Evolutionary conservation across 345 rosid species (phyloP).

Genomic region (Eucalyptus grandis): DNA sequence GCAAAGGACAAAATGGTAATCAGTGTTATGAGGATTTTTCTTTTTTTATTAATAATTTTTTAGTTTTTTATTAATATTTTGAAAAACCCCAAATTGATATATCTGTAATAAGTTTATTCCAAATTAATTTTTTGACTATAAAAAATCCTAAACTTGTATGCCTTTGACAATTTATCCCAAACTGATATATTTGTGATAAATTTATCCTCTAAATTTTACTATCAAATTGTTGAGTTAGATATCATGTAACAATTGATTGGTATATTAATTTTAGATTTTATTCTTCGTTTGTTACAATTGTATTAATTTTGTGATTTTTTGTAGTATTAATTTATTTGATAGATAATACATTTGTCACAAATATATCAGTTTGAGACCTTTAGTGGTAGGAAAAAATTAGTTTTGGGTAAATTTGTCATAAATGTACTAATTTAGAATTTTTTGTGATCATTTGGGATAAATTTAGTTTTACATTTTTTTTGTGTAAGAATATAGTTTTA

Average conservation of each 20-base stretch:
- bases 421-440: too few species aligned
- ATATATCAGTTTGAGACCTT: too few species aligned
- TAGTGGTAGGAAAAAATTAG: too few species aligned
- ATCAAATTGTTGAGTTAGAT: too few species aligned
- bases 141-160: fast-evolving
- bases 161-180: fast-evolving
- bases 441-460: too few species aligned
- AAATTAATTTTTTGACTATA: too few species aligned
- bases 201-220: fast-evolving
- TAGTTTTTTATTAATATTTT: too few species aligned
- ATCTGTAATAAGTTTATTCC: fast-evolving
- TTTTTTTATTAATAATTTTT: too few species aligned
- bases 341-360: fast-evolving
- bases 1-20: neutral
- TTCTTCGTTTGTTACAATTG: fast-evolving
- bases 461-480: too few species aligned
- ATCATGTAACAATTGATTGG: fast-evolving
- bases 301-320: too few species aligned
- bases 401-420: fast-evolving
- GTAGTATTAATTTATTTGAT: fast-evolving
- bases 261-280: too few species aligned
- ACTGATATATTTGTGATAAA: fast-evolving
- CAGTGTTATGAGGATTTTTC: neutral
- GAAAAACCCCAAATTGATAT: fast-evolving
- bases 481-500: fast-evolving